These are phyloP conservation scores for Adiantum capillusveneris DNA, from an alignment of 75 land plant species.

Conservation along the genomic window DNA sequence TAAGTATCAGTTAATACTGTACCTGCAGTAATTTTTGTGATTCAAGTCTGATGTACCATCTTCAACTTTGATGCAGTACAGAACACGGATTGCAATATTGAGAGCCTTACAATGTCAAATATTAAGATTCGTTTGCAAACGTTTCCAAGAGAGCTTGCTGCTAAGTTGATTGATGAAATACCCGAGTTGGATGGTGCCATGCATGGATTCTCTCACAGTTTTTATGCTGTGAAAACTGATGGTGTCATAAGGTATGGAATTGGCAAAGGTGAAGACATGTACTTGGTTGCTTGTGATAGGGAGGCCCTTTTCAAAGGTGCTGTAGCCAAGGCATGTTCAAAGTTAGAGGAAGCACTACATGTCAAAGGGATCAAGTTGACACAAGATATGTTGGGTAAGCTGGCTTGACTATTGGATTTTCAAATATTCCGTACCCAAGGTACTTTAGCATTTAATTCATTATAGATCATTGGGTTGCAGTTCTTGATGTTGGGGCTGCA, in stretches of 20 bases:
- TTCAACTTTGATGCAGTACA: neutral
- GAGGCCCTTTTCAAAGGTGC: slow-evolving; percentile 16
- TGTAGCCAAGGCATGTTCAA: slow-evolving; percentile 16
- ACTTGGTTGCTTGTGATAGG: slow-evolving; percentile 11
- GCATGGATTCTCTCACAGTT: slow-evolving; percentile 14
- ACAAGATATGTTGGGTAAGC: slow-evolving; percentile 15
- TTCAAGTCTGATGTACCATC: no score
- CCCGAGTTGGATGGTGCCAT: slow-evolving; percentile 10
- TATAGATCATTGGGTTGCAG: slow-evolving; percentile 11
- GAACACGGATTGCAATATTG: neutral
- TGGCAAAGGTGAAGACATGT: slow-evolving; percentile 14
- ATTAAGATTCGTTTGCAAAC: slow-evolving; percentile 13
- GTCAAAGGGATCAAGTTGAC: slow-evolving; percentile 11
- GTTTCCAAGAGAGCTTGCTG: slow-evolving; percentile 15
- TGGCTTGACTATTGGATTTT: no score
- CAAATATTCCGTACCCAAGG: neutral
- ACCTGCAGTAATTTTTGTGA: no score
- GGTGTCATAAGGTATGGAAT: slow-evolving; percentile 14
- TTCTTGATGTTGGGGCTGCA: slow-evolving; percentile 22
- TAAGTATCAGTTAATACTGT: no score
- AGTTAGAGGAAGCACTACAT: slow-evolving; percentile 17
- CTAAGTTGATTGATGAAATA: slow-evolving; percentile 13
- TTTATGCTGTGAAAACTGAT: slow-evolving; percentile 15
- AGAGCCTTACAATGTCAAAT: neutral
- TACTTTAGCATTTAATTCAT: no score